Evolutionary conservation across 2,329 filamentous ascomycete genomes (phyloP).

Genomic region (Pseudogymnoascus sp.): DNA sequence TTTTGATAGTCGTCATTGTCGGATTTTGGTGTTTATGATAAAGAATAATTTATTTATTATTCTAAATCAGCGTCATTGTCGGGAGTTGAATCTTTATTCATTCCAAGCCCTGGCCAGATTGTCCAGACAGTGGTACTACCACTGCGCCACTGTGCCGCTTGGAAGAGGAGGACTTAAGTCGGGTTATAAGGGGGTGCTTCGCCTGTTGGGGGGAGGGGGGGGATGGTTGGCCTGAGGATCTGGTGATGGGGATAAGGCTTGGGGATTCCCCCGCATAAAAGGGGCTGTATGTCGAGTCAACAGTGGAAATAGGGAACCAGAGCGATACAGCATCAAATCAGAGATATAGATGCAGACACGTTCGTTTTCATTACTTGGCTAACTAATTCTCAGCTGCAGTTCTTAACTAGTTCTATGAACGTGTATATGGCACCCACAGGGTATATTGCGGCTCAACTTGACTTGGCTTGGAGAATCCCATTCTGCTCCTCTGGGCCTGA

Average conservation of each 20-base stretch:
- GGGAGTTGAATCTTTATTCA: not conserved
- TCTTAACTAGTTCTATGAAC: not conserved
- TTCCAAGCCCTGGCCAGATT: not conserved
- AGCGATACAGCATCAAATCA: not conserved
- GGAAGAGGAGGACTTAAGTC: not conserved
- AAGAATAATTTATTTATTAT: not conserved
- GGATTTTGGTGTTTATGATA: not conserved
- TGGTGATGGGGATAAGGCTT: not conserved
- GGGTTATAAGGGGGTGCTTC: not conserved
- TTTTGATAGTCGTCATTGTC: not conserved
- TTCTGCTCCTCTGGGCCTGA: not conserved
- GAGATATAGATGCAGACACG: not conserved
- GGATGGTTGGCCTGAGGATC: not conserved
- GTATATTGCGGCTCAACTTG: constrained; percentile 1
- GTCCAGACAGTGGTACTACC: not conserved
- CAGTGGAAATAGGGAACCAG: not conserved
- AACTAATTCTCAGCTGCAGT: not conserved
- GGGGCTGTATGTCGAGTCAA: not conserved
- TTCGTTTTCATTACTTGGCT: not conserved
- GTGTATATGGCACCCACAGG: not conserved
- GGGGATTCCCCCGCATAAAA: not conserved
- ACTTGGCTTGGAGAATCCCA: not conserved
- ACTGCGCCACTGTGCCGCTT: constrained; percentile 1
- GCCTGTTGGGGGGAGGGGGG: not conserved
- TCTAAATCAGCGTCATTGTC: not conserved